Evolutionary conservation across 164 flowering plant genomes (phyloP), one percentile per base, ranked within the genome.

Genomic region (Aristolochia californica): DNA sequence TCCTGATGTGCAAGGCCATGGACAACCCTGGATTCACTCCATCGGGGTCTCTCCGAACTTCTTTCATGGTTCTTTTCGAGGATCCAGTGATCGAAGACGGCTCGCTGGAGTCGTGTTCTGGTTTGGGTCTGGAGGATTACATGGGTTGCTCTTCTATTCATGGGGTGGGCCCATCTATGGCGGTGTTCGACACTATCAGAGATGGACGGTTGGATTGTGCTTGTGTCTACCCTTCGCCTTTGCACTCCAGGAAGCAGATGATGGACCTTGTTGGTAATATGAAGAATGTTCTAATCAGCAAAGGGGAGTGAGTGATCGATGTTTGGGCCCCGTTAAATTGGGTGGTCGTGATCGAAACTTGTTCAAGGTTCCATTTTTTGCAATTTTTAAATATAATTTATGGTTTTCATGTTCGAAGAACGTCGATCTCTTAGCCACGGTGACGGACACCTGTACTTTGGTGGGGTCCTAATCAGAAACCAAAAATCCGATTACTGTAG

Each of bases 241-340:
- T 87, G 75, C 95, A 83, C 74, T 85, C 94, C 2, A 75, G 87
- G 68, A 83, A 82, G 52, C 97, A 83, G 70, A 80, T 90, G 79
- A 66, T 59, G 20, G 72, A 63, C 34, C 57, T 90, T 45, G 66
- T 90, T 53, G 83, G 74, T 44, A 44, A 66, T 14, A 81, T 87
- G 87, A 80, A 80, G 72, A 75, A 44, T 25, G 65, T 79, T 63
- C 79, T 87, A 34, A 47, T 66, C 4, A 68, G 72, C 20, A 76
- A 40, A 13, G 44, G 51, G 16, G 56, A 38, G 25, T 62, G 53
- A 45, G 27, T 8, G 40, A 7, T 34, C 40, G 40, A 34, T 7
- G 3, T 28, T 3, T 34, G 40, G 40, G 40, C 10, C 40, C 40
- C 1, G 40, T 5, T 34, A 1, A 12, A 2, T 34, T 34, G 40